Percentiles rank a stretch among this genome's conserved stretches.
phyloP scores from a whole-genome alignment of 2,329 filamentous ascomycete species.

The Hirsutella rhossiliensis region DNA sequence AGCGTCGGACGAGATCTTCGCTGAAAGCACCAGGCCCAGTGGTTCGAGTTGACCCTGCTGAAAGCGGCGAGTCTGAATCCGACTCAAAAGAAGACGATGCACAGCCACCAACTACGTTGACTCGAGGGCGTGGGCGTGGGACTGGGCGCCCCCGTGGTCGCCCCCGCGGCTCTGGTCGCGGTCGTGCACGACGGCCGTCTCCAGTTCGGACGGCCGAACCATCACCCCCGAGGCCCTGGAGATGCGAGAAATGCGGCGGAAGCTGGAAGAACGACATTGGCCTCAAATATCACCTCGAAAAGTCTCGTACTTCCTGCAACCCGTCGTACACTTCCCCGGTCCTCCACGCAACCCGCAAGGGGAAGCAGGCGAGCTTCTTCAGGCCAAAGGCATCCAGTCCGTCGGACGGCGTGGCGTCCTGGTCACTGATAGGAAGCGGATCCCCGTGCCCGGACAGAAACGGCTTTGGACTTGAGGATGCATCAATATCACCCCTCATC shows the following conservation, averaged over 20 bases:
- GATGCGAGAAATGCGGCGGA: slow-evolving; percentile 40
- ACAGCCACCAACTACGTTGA: neutral
- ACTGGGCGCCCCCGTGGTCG: neutral
- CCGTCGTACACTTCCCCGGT: slow-evolving; percentile 18
- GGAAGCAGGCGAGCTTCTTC: slow-evolving; percentile 4
- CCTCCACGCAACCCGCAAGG: slow-evolving; percentile 7
- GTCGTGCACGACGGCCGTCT: slow-evolving; percentile 3
- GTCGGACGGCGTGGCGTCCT: neutral
- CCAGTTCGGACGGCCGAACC: slow-evolving; percentile 5
- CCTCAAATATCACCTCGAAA: slow-evolving; percentile 45
- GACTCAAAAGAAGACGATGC: too few species aligned
- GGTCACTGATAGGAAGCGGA: neutral
- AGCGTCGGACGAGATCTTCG: too few species aligned
- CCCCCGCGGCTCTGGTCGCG: slow-evolving; percentile 1
- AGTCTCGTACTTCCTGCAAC: slow-evolving; percentile 42
- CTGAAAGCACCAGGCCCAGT: too few species aligned
- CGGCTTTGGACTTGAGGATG: too few species aligned
- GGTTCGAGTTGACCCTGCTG: too few species aligned
- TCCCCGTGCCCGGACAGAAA: neutral
- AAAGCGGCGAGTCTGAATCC: too few species aligned
- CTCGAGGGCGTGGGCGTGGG: slow-evolving; percentile 3
- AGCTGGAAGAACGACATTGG: slow-evolving; percentile 47
- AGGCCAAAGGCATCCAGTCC: slow-evolving; percentile 1
- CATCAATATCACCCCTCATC: too few species aligned
- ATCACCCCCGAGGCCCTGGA: slow-evolving; percentile 20